These are phyloP conservation scores for Phaeophleospora eucalypticola DNA, from an alignment of 2,329 filamentous ascomycete genomes.

Conservation along the genomic window DNA sequence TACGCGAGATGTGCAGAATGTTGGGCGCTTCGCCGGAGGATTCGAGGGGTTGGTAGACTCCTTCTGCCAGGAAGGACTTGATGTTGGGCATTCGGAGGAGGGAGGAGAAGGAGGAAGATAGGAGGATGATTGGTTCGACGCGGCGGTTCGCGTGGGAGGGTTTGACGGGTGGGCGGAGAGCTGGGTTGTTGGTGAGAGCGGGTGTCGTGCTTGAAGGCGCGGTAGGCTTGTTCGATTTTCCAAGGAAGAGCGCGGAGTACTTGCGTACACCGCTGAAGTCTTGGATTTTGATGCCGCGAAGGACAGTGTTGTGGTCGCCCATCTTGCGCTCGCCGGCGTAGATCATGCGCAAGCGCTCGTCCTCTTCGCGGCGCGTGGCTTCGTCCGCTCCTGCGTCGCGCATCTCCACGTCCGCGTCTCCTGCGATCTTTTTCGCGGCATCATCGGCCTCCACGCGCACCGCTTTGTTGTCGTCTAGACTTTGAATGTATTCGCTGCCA, in stretches of 20 bases:
- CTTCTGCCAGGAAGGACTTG: slow-evolving; percentile 85
- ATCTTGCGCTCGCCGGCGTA: slow-evolving; percentile 88
- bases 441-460: slow-evolving; percentile 51
- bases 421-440: slow-evolving; percentile 39
- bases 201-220: slow-evolving; percentile 37
- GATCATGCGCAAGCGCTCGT: slow-evolving; percentile 79
- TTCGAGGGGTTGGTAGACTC: slow-evolving; percentile 70
- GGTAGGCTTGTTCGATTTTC: slow-evolving; percentile 49
- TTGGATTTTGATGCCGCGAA: slow-evolving; percentile 81
- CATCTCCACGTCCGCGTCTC: slow-evolving; percentile 36
- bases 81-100: slow-evolving; percentile 94
- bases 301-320: slow-evolving; percentile 84
- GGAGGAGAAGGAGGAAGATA: slow-evolving; percentile 92
- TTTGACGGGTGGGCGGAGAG: slow-evolving; percentile 32
- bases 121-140: slow-evolving; percentile 84
- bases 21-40: slow-evolving; percentile 59
- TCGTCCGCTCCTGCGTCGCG: slow-evolving; percentile 38
- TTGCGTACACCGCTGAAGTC: slow-evolving; percentile 91
- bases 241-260: slow-evolving; percentile 40
- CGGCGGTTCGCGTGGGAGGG: slow-evolving; percentile 41
- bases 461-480: slow-evolving; percentile 62
- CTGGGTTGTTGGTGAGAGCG: slow-evolving; percentile 40
- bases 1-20: slow-evolving; percentile 80
- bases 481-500: slow-evolving; percentile 86
- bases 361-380: slow-evolving; percentile 59